A percentile compares a stretch with the other conserved stretches of the same genome.
Evolutionary conservation across 1,139 yeast genomes (phyloP).

Genomic region (Geotrichum restrictum): DNA sequence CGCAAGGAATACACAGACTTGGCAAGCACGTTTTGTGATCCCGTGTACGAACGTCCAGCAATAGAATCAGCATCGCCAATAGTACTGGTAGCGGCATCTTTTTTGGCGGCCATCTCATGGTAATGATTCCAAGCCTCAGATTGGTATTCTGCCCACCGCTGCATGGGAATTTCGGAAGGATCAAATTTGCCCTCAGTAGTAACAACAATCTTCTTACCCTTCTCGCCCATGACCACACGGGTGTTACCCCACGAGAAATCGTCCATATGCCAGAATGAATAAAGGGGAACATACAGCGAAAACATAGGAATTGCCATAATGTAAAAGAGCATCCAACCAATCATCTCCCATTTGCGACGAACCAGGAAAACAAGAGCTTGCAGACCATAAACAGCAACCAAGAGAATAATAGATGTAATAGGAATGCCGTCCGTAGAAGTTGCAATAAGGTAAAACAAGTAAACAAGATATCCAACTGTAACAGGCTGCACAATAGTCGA

Average conservation of each 20-base stretch:
- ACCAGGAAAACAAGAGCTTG: slow-evolving; percentile 38
- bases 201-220: slow-evolving; percentile 39
- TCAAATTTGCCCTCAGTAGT: slow-evolving; percentile 39
- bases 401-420: slow-evolving; percentile 36
- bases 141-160: slow-evolving; percentile 43
- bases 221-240: slow-evolving; percentile 42
- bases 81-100: neutral
- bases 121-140: slow-evolving; percentile 35
- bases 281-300: slow-evolving; percentile 39
- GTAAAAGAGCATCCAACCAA: slow-evolving; percentile 42
- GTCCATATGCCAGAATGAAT: slow-evolving; percentile 42
- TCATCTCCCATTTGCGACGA: slow-evolving; percentile 41
- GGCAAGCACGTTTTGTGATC: slow-evolving; percentile 18
- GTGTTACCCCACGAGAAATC: slow-evolving; percentile 45
- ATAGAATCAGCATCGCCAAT: neutral
- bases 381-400: slow-evolving; percentile 39
- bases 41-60: slow-evolving; percentile 3
- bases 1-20: slow-evolving; percentile 21
- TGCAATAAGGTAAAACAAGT: slow-evolving; percentile 37
- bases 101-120: slow-evolving; percentile 22
- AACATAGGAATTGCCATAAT: slow-evolving; percentile 40
- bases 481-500: slow-evolving; percentile 41
- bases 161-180: slow-evolving; percentile 41
- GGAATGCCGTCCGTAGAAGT: slow-evolving; percentile 36
- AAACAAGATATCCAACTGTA: slow-evolving; percentile 38